Evolutionary conservation across 2,329 filamentous ascomycete species (phyloP).

Genomic region (Simplicillium sp.): DNA sequence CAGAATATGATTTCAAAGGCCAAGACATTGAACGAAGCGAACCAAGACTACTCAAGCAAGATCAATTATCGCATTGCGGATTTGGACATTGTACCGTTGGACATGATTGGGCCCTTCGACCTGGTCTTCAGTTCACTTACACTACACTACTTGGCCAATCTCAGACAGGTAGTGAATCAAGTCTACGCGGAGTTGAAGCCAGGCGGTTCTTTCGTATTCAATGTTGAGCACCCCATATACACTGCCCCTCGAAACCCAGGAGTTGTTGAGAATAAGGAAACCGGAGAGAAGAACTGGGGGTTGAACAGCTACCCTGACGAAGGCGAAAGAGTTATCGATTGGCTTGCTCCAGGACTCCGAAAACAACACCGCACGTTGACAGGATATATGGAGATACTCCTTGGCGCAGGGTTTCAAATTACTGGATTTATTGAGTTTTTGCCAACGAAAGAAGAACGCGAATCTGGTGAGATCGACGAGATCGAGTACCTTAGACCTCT

Average conservation of each 20-base stretch:
- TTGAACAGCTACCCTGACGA: slow-evolving; percentile 31
- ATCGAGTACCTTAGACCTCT: slow-evolving; percentile 21
- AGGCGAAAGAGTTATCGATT: slow-evolving; percentile 27
- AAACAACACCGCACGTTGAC: slow-evolving; percentile 37
- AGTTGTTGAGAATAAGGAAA: slow-evolving; percentile 17
- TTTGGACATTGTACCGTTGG: slow-evolving; percentile 18
- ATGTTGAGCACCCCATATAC: slow-evolving; percentile 36
- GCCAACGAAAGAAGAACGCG: slow-evolving; percentile 18
- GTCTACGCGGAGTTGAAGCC: slow-evolving; percentile 21
- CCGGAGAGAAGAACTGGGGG: slow-evolving; percentile 26
- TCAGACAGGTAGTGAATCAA: slow-evolving; percentile 19
- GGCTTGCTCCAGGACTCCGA: slow-evolving; percentile 29
- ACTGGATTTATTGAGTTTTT: slow-evolving; percentile 28
- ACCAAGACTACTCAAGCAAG: slow-evolving; percentile 10
- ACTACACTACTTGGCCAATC: slow-evolving; percentile 28
- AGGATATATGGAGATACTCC: slow-evolving; percentile 27
- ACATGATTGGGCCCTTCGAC: slow-evolving; percentile 14
- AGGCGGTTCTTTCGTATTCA: slow-evolving; percentile 29
- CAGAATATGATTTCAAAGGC: slow-evolving; percentile 32
- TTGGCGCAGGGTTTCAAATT: slow-evolving; percentile 25
- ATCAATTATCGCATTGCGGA: slow-evolving; percentile 22
- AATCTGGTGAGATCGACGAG: slow-evolving; percentile 18
- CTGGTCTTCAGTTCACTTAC: slow-evolving; percentile 30
- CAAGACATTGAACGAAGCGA: slow-evolving; percentile 12
- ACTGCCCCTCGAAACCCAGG: slow-evolving; percentile 27